Conservation (phyloP, 169 alveolate genomes). For the Eimeria acervulina region DNA sequence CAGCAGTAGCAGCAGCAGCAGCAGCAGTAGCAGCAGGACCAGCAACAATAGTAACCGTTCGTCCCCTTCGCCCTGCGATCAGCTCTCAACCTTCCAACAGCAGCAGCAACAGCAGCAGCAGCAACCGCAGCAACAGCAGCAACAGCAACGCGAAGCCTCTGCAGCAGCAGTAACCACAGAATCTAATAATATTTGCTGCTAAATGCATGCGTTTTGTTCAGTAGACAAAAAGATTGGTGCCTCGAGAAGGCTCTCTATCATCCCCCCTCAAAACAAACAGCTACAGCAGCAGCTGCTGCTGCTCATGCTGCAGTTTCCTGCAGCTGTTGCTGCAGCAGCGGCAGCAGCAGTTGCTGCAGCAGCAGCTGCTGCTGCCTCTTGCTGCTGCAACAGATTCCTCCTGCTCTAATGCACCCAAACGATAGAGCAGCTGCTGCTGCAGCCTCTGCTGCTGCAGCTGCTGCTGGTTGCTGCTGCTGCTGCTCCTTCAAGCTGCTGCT, state of each 20-base stretch:
- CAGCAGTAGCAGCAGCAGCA: too few species aligned
- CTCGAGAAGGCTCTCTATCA: too few species aligned
- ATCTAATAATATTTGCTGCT: neutral
- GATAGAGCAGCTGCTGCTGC: neutral
- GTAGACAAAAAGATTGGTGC: neutral
- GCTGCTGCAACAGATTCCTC: constrained; percentile 8
- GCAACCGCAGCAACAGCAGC: too few species aligned
- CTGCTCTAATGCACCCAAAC: neutral
- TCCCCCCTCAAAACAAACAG: neutral
- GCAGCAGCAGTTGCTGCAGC: neutral
- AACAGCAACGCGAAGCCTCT: too few species aligned
- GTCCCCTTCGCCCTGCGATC: too few species aligned
- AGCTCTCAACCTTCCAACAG: too few species aligned
- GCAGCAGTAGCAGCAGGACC: too few species aligned
- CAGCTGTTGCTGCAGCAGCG: constrained; percentile 7
- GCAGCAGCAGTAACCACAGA: too few species aligned
- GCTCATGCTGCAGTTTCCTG: too few species aligned
- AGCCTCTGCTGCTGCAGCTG: constrained; percentile 23
- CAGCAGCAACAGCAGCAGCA: too few species aligned
- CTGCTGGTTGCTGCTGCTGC: constrained; percentile 15
- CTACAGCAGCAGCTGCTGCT: neutral
- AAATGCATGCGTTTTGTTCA: neutral
- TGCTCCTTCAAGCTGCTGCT: neutral
- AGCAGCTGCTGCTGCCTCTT: neutral
- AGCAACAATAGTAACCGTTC: too few species aligned